phyloP scores from a whole-genome alignment of 192 early-diverging fungal genomes.

The Geosiphon pyriformis region DNA sequence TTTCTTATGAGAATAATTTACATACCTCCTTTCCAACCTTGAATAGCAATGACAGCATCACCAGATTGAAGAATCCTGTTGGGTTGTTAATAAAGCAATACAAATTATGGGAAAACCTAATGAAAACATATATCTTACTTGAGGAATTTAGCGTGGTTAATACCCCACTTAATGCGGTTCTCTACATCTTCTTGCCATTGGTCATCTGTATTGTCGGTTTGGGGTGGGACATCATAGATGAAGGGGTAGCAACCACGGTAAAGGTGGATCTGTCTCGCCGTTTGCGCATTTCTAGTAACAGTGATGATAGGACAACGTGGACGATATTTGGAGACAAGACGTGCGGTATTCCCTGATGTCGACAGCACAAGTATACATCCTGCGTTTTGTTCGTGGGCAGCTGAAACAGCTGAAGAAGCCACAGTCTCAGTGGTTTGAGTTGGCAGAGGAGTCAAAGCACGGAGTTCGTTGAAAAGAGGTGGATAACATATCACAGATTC shows the following conservation, averaged over 20 bases:
- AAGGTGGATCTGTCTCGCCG: constrained; percentile 70
- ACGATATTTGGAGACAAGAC: constrained; percentile 89
- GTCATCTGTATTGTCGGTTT: constrained; percentile 32
- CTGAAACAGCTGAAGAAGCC: constrained; percentile 82
- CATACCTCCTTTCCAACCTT: constrained; percentile 75
- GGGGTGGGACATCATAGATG: constrained; percentile 51
- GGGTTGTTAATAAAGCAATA: constrained; percentile 1
- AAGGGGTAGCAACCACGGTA: constrained; percentile 80
- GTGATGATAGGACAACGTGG: constrained; percentile 89
- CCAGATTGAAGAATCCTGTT: constrained; percentile 60
- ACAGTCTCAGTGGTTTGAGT: constrained; percentile 86
- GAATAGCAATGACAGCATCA: constrained; percentile 71
- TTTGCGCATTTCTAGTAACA: constrained; percentile 75
- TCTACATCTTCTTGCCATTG: constrained; percentile 85
- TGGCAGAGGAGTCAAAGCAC: constrained; percentile 68
- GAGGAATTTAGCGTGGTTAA: constrained; percentile 65
- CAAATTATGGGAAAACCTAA: neutral
- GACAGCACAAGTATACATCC: constrained; percentile 87
- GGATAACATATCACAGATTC: constrained; percentile 94
- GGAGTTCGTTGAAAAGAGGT: constrained; percentile 86
- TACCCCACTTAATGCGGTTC: constrained; percentile 67
- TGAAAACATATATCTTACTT: constrained; percentile 30
- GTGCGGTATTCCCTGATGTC: constrained; percentile 85
- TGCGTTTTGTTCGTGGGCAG: constrained; percentile 76
- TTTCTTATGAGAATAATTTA: neutral